phyloP scores from a whole-genome alignment of 108 stramenopile genomes.

The Fragilaria radians region DNA sequence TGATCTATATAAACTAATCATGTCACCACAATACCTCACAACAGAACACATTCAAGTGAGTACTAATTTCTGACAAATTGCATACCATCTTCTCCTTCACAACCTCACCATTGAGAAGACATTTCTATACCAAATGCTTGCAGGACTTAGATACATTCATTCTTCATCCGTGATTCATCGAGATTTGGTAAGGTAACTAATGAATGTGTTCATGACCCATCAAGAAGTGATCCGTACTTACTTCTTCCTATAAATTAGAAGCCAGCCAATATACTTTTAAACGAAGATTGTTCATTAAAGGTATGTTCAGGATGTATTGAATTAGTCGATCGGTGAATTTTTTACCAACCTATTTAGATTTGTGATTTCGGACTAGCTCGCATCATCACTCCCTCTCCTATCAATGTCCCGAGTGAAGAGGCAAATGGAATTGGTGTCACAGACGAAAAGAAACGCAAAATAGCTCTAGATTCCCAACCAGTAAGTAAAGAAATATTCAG shows the following conservation, averaged over 20 bases:
- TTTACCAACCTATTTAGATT: too few relatives aligned
- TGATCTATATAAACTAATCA: slow-evolving; percentile 97
- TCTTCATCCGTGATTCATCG: slow-evolving; percentile 93
- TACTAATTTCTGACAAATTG: neutral
- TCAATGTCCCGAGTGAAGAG: neutral
- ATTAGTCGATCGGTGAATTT: neutral
- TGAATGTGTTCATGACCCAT: neutral
- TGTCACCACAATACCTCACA: slow-evolving; percentile 95
- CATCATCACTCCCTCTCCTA: slow-evolving; percentile 42
- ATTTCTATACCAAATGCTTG: slow-evolving; percentile 97
- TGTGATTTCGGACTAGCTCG: slow-evolving; percentile 98
- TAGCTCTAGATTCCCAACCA: neutral
- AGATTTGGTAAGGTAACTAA: slow-evolving; percentile 41
- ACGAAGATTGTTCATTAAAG: slow-evolving; percentile 96
- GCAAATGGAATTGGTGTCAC: neutral
- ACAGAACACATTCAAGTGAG: slow-evolving; percentile 91
- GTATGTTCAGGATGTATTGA: slow-evolving; percentile 13
- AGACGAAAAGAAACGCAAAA: neutral
- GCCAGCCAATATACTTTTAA: slow-evolving; percentile 90
- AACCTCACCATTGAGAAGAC: slow-evolving; percentile 23
- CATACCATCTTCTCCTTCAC: neutral
- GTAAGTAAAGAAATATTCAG: neutral
- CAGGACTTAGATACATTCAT: slow-evolving; percentile 92
- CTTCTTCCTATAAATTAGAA: slow-evolving; percentile 29
- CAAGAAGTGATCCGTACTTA: too few relatives aligned